These are phyloP conservation scores for Vigna radiata DNA, from an alignment of 306 rosid genomes.

Conservation along the genomic window DNA sequence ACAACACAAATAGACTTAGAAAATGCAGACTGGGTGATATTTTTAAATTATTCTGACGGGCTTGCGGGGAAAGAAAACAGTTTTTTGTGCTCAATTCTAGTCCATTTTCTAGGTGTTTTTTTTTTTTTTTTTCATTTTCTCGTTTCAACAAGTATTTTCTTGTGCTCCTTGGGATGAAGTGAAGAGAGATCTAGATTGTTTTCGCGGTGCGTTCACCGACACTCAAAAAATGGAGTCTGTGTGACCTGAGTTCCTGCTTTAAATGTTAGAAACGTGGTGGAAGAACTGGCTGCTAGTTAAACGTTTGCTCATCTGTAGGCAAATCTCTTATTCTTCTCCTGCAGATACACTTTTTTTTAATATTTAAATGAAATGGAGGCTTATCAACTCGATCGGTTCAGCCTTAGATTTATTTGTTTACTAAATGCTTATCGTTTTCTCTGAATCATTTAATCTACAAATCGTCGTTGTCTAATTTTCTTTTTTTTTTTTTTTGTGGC, in stretches of 20 bases:
- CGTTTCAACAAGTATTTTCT: neutral
- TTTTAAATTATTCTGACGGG: neutral
- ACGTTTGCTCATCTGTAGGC: conserved; percentile 8
- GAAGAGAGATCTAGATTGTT: neutral
- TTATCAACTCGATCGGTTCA: conserved; percentile 1
- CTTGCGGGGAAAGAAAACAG: neutral
- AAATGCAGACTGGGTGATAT: conserved; percentile 9
- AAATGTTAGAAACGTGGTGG: conserved; percentile 19
- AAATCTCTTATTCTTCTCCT: neutral
- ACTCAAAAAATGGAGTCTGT: conserved; percentile 21
- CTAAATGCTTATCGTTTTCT: neutral
- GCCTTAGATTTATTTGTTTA: neutral
- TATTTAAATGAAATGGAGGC: conserved; percentile 1
- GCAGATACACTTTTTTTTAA: neutral
- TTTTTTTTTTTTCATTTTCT: neutral
- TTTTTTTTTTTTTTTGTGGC: neutral
- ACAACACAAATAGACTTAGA: neutral
- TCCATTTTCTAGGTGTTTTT: neutral
- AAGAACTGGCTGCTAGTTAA: conserved; percentile 2
- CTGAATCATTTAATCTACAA: neutral
- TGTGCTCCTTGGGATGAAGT: neutral
- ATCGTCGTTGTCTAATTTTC: neutral
- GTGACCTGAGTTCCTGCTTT: conserved; percentile 18
- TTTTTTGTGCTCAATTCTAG: neutral
- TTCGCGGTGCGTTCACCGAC: neutral